Conservation (phyloP, 2,329 filamentous ascomycete genomes). For the Paraphaeosphaeria minitans region DNA sequence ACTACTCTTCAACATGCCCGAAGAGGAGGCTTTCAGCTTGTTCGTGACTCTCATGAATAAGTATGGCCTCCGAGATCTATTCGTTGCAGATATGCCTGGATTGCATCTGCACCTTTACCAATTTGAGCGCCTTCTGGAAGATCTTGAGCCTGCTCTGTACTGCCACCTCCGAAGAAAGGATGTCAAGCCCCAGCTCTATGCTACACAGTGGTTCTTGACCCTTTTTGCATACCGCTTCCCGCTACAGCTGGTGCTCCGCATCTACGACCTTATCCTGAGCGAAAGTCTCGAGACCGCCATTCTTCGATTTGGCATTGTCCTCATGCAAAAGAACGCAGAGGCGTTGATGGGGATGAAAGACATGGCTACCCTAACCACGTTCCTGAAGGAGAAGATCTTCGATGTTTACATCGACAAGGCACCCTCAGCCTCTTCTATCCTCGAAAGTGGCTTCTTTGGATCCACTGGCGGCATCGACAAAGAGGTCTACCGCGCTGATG, state of each 20-base stretch:
- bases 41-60: conserved; percentile 96
- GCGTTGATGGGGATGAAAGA: conserved; percentile 83
- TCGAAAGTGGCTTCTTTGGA: conserved; percentile 97
- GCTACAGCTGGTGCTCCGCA: conserved; percentile 90
- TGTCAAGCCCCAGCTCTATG: conserved; percentile 90
- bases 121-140: conserved; percentile 92
- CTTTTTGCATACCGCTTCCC: conserved; percentile 99
- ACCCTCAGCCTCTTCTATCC: conserved; percentile 87
- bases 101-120: conserved; percentile 92
- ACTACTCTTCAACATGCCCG: conserved; percentile 95
- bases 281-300: conserved; percentile 89
- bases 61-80: conserved; percentile 89
- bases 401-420: conserved; percentile 96
- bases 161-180: conserved; percentile 88
- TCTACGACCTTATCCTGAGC: conserved; percentile 93
- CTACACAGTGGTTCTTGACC: conserved; percentile 98
- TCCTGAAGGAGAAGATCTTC: conserved; percentile 91
- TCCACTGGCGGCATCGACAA: conserved; percentile 89
- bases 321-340: conserved; percentile 93
- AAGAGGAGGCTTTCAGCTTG: conserved; percentile 94
- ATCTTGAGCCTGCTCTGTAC: conserved; percentile 90
- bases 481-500: conserved; percentile 92
- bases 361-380: conserved; percentile 86
- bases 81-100: conserved; percentile 94
- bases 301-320: conserved; percentile 88